Conservation (phyloP, 306 rosid species). For the Argentina anserina region DNA sequence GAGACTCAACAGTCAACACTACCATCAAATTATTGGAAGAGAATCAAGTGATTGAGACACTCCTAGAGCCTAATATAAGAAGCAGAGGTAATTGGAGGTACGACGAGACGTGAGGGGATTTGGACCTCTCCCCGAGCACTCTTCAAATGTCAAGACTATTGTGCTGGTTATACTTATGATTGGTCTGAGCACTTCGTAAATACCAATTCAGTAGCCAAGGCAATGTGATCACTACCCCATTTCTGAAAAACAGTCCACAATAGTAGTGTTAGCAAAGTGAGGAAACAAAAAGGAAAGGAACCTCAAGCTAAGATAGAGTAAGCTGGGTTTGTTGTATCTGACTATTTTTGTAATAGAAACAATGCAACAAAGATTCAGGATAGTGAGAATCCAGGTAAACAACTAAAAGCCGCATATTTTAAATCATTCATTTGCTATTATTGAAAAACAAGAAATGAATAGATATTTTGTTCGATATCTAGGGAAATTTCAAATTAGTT, state of each 20-base stretch:
- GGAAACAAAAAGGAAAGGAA: neutral
- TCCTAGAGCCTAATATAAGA: neutral
- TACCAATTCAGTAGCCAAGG: constrained; percentile 76
- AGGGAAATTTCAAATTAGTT: neutral
- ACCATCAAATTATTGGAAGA: constrained; percentile 2
- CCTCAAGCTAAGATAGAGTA: neutral
- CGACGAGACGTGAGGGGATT: neutral
- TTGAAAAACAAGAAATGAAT: neutral
- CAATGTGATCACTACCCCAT: constrained; percentile 97
- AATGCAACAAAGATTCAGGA: neutral
- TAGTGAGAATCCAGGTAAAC: neutral
- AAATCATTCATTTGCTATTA: neutral
- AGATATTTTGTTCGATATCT: neutral
- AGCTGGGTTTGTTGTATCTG: neutral
- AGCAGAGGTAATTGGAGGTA: neutral
- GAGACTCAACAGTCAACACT: neutral
- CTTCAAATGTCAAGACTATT: neutral
- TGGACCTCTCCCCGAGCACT: neutral
- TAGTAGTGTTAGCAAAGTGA: neutral
- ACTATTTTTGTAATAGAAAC: neutral
- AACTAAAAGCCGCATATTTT: too few species aligned
- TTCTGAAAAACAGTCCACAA: constrained; percentile 48
- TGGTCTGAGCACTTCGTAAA: constrained; percentile 32
- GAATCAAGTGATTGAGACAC: neutral
- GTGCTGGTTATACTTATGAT: constrained; percentile 21